These are phyloP conservation scores for Neoascochyta sp. DNA, from an alignment of 2,329 filamentous ascomycete genomes.

Conservation along the genomic window DNA sequence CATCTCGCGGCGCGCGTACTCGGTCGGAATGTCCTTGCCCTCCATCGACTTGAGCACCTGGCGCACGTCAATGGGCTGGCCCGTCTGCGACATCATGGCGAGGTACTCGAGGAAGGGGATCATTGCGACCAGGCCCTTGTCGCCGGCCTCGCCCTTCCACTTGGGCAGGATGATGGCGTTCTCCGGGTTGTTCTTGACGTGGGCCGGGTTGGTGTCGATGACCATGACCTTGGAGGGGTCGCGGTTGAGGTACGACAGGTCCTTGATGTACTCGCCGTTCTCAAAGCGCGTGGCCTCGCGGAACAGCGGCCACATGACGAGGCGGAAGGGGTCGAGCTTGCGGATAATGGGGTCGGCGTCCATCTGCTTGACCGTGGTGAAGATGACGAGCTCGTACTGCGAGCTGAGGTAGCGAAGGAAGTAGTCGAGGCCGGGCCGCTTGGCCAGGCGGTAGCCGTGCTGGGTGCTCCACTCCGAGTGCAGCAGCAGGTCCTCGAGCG, in stretches of 20 bases:
- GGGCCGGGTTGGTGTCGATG: slow-evolving; percentile 77
- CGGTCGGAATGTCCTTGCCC: slow-evolving; percentile 80
- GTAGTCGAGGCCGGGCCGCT: slow-evolving; percentile 93
- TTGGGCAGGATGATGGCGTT: slow-evolving; percentile 90
- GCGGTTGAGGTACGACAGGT: slow-evolving; percentile 95
- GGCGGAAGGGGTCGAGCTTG: slow-evolving; percentile 91
- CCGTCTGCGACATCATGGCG: slow-evolving; percentile 68
- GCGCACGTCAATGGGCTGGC: slow-evolving; percentile 74
- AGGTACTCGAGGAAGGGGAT: slow-evolving; percentile 98
- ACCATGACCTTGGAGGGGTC: slow-evolving; percentile 94
- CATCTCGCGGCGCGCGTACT: slow-evolving; percentile 86
- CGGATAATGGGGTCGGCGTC: slow-evolving; percentile 83
- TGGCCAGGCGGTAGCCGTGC: slow-evolving; percentile 92
- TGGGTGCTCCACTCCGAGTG: slow-evolving; percentile 94
- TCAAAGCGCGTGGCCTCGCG: slow-evolving; percentile 97
- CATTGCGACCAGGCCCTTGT: slow-evolving; percentile 80
- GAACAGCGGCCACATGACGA: slow-evolving; percentile 93
- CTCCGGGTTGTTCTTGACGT: slow-evolving; percentile 88
- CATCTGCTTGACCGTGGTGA: slow-evolving; percentile 81
- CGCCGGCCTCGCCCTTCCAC: slow-evolving; percentile 79
- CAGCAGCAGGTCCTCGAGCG: slow-evolving; percentile 87
- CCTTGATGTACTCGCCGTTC: slow-evolving; percentile 95
- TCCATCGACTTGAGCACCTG: slow-evolving; percentile 84
- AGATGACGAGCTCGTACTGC: slow-evolving; percentile 96
- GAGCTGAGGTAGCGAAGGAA: slow-evolving; percentile 95